Evolutionary conservation across 345 rosid genomes (phyloP), one percentile per base, ranked within the genome.

Genomic region (Capsella bursapastoris): DNA sequence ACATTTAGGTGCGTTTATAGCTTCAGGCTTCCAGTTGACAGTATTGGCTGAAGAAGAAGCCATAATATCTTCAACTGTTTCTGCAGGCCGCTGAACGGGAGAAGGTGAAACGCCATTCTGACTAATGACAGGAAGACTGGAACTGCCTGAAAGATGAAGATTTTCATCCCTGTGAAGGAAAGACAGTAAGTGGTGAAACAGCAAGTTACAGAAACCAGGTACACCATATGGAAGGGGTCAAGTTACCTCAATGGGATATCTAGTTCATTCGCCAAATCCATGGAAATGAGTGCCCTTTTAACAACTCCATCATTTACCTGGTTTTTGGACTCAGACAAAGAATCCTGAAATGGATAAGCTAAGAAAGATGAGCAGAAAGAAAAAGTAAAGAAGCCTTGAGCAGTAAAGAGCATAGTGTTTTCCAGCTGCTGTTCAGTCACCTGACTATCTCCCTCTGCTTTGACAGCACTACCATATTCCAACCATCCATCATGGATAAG

Each of bases 1-100:
- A 95, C 99, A 84, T 79, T 86, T 82, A 6, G 98, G 98, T 25
- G 98, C 88, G 41, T 88, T 88, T 50, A 49, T 59, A 71, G 84
- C 79, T 75, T 88, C 93, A 69, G 81, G 82, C 71, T 81, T 86
- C 96, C 88, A 89, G 62, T 81, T 66, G 66, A 45, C 69, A 29
- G 83, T 57, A 70, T 61, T 75, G 61, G 68, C 67, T 40, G 88
- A 73, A 78, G 85, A 82, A 57, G 78, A 78, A 70, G 88, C 49
- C 8, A 40, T 79, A 13, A 52, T 44, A 75, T 58, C 66, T 57
- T 49, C 57, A 81, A 61, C 79, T 45, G 71, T 80, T 59, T 67
- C 81, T 34, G 68, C 69, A 34, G 56, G 76, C 41, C 53, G 78
- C 72, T 76, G 85, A 62, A 56, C 71, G 67, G 61, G 50, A 35